Conservation (phyloP, 108 stramenopile genomes). For the Fragilaria radians region DNA sequence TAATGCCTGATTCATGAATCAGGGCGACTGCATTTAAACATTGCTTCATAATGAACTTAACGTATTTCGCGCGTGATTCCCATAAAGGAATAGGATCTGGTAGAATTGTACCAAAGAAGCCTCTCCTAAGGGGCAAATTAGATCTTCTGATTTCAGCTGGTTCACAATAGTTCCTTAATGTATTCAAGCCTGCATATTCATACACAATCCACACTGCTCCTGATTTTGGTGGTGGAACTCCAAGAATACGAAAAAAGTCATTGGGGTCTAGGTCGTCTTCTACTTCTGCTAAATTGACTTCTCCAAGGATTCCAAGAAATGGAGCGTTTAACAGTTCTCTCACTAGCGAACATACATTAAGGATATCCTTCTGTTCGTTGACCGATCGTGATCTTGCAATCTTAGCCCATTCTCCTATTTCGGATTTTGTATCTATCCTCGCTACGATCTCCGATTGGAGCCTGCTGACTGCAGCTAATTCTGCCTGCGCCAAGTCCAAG, state of each 20-base stretch:
- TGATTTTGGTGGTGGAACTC: slow-evolving; percentile 57
- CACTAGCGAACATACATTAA: slow-evolving; percentile 36
- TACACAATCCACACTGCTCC: slow-evolving; percentile 68
- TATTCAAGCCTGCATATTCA: slow-evolving; percentile 69
- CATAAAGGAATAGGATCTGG: slow-evolving; percentile 59
- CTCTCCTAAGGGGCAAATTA: slow-evolving; percentile 49
- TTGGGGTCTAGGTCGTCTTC: slow-evolving; percentile 63
- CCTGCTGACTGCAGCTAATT: slow-evolving; percentile 32
- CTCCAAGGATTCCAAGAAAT: slow-evolving; percentile 61
- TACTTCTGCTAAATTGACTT: slow-evolving; percentile 68
- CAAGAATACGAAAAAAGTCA: slow-evolving; percentile 65
- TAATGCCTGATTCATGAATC: slow-evolving; percentile 61
- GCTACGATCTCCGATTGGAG: slow-evolving; percentile 49
- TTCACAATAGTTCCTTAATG: slow-evolving; percentile 33
- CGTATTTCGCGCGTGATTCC: slow-evolving; percentile 52
- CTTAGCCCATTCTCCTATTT: slow-evolving; percentile 50
- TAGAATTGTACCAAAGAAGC: slow-evolving; percentile 44
- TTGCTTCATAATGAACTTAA: slow-evolving; percentile 49
- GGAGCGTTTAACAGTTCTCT: slow-evolving; percentile 21
- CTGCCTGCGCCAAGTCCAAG: slow-evolving; percentile 36
- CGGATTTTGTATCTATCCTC: slow-evolving; percentile 8
- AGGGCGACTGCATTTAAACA: slow-evolving; percentile 54
- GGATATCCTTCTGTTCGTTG: slow-evolving; percentile 46
- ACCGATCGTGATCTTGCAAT: slow-evolving; percentile 36
- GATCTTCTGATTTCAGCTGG: slow-evolving; percentile 34